These are phyloP conservation scores for Solanum chiquidenum DNA, from an alignment of 257 asterid species.

Conservation along the genomic window DNA sequence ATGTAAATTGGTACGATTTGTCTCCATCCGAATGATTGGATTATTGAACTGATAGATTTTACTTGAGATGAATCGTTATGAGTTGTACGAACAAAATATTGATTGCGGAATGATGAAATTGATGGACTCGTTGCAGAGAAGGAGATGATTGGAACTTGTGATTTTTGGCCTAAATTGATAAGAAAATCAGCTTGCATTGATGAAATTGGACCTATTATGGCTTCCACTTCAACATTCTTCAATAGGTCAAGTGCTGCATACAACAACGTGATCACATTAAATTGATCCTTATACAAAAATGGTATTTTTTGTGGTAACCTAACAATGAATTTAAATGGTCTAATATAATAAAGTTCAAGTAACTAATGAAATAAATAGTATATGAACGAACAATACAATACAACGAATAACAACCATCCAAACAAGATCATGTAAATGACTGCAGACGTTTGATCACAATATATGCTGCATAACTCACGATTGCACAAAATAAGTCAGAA, in stretches of 20 bases:
- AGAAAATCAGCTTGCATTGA: conserved; percentile 42
- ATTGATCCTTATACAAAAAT: no score
- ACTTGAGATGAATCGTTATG: conserved; percentile 40
- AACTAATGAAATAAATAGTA: no score
- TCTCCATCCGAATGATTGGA: conserved; percentile 40
- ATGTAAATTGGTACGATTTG: conserved; percentile 34
- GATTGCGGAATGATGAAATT: conserved; percentile 20
- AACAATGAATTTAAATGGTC: no score
- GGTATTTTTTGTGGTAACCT: no score
- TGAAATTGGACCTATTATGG: conserved; percentile 47
- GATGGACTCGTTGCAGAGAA: conserved; percentile 53
- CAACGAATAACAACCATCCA: no score
- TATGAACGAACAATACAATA: no score
- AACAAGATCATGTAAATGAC: no score
- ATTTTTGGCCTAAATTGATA: conserved; percentile 37
- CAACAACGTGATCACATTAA: no score
- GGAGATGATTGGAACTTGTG: conserved; percentile 47
- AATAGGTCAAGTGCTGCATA: conserved; percentile 46
- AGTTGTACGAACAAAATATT: conserved; percentile 38
- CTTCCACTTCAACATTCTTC: conserved; percentile 47
- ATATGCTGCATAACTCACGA: no score
- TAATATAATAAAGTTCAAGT: no score
- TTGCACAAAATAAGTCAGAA: no score
- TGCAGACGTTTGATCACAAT: no score
- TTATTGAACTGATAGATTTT: conserved; percentile 22